phyloP scores from a whole-genome alignment of 225 moss, liverwort and hornwort species.

The Pleurozium schreberi region DNA sequence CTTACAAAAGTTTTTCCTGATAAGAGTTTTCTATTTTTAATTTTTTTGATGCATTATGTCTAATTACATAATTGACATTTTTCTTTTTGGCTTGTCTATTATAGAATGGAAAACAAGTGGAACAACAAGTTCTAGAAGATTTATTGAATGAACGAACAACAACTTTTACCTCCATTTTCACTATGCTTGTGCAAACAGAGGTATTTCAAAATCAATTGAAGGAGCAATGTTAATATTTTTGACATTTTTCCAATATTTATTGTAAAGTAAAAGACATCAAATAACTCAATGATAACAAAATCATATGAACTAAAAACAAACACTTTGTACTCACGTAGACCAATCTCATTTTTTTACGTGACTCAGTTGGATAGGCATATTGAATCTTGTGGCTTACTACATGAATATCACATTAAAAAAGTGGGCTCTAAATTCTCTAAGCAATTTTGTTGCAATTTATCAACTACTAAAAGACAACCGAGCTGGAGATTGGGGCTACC shows the following conservation, averaged over 20 bases:
- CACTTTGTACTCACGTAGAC: rapidly evolving
- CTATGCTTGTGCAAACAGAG: conserved; percentile 70
- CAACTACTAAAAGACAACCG: conserved; percentile 16
- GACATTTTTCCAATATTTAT: too few species aligned
- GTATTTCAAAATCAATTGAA: not conserved
- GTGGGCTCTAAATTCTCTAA: conserved; percentile 29
- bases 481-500: conserved; percentile 29
- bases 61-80: not conserved
- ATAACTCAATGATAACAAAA: not conserved
- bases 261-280: too few species aligned
- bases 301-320: too few species aligned
- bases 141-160: conserved; percentile 43
- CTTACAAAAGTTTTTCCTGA: too few species aligned
- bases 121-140: conserved; percentile 49
- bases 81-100: not conserved
- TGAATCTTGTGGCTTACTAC: conserved; percentile 52
- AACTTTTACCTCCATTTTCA: conserved; percentile 52
- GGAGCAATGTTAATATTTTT: not conserved
- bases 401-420: conserved; percentile 26
- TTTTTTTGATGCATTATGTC: not conserved
- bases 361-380: conserved; percentile 75
- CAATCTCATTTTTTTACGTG: not conserved
- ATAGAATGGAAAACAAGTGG: conserved; percentile 50
- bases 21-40: not conserved
- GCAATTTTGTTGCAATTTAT: conserved; percentile 35